A percentile compares a stretch with the other conserved stretches of the same genome.
Conservation (phyloP, 345 rosid genomes). For the Eucalyptus grandis region DNA sequence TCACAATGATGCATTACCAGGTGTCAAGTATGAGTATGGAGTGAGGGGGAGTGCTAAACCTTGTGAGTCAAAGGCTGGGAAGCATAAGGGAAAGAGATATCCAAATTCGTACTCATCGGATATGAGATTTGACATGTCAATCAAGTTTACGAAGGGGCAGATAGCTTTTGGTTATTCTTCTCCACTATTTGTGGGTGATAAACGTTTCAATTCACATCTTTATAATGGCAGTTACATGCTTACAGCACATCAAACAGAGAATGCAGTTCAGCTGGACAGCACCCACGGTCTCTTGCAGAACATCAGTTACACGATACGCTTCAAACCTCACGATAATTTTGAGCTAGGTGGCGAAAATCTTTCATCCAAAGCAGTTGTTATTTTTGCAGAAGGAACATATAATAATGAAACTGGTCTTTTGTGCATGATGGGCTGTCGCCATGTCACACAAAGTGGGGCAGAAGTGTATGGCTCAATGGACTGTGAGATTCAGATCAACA, state of each 20-base stretch:
- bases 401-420: slow-evolving; percentile 45
- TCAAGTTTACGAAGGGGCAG: slow-evolving; percentile 29
- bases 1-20: slow-evolving; percentile 3
- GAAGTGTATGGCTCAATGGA: slow-evolving; percentile 19
- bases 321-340: slow-evolving; percentile 1
- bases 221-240: background rate
- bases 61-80: slow-evolving; percentile 21
- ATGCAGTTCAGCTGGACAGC: slow-evolving; percentile 2
- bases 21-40: slow-evolving; percentile 48
- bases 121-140: slow-evolving; percentile 53
- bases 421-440: slow-evolving; percentile 83
- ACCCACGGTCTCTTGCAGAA: slow-evolving; percentile 28
- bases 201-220: slow-evolving; percentile 2
- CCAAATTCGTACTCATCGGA: slow-evolving; percentile 47
- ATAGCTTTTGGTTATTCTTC: slow-evolving; percentile 27
- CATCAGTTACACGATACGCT: slow-evolving; percentile 54
- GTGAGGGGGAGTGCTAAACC: slow-evolving; percentile 18
- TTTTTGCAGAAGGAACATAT: slow-evolving; percentile 76
- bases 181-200: slow-evolving; percentile 62
- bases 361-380: slow-evolving; percentile 17
- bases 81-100: slow-evolving; percentile 35
- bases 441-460: slow-evolving; percentile 1
- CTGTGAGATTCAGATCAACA: slow-evolving; percentile 42
- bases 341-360: slow-evolving; percentile 1
- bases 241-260: background rate